A percentile compares a stretch with the other conserved stretches of the same genome.
phyloP scores from a whole-genome alignment of 2,329 filamentous ascomycete species.

The Phialophora verrucosa region DNA sequence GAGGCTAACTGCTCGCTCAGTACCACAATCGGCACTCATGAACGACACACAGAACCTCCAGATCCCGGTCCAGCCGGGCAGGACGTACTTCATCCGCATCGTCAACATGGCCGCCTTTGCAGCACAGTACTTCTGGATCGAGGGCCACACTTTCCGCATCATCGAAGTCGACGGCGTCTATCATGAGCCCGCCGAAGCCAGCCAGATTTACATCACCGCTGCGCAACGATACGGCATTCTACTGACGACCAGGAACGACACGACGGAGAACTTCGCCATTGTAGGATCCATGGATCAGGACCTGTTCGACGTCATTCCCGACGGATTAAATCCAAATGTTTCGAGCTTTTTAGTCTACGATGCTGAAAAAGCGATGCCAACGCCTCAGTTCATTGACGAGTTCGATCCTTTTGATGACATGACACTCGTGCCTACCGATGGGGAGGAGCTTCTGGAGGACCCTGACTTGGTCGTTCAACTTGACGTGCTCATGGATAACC shows the following conservation, averaged over 20 bases:
- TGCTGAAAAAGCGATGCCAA: constrained; percentile 51
- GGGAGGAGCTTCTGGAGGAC: constrained; percentile 62
- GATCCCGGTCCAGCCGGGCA: constrained; percentile 67
- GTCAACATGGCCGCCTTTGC: constrained; percentile 75
- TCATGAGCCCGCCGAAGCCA: constrained; percentile 63
- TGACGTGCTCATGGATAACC: constrained; percentile 69
- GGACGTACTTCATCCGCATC: constrained; percentile 74
- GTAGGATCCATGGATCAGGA: constrained; percentile 72
- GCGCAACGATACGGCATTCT: constrained; percentile 67
- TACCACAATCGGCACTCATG: constrained; percentile 71
- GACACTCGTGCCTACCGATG: constrained; percentile 69
- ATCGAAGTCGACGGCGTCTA: constrained; percentile 77
- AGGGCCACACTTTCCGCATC: constrained; percentile 66
- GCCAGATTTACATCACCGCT: constrained; percentile 69
- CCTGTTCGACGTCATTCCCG: constrained; percentile 72
- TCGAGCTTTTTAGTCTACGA: constrained; percentile 64
- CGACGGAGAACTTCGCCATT: constrained; percentile 69
- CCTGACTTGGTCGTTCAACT: constrained; percentile 69
- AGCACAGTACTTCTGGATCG: constrained; percentile 56
- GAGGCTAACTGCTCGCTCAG: constrained; percentile 31
- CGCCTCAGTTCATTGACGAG: constrained; percentile 63
- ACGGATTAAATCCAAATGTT: constrained; percentile 66
- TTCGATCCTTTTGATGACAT: constrained; percentile 77
- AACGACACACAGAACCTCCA: constrained; percentile 71
- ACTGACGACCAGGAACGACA: constrained; percentile 67